A percentile compares a stretch with the other conserved stretches of the same genome.
Evolutionary conservation across 2,329 filamentous ascomycete genomes (phyloP).

Genomic region (Talaromyces rugulosus): DNA sequence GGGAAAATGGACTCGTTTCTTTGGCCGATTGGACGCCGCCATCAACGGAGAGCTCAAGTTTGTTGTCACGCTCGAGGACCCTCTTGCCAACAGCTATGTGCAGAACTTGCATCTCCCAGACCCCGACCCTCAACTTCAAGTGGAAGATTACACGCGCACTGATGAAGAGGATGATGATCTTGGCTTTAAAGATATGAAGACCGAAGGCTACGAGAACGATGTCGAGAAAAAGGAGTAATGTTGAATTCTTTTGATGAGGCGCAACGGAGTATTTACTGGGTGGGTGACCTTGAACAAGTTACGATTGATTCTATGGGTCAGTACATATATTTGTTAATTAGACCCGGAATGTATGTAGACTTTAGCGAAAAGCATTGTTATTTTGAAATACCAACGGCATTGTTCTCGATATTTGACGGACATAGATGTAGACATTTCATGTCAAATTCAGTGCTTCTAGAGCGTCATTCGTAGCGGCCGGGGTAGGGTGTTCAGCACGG

Average conservation of each 20-base stretch:
- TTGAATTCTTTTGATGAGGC: slow-evolving; percentile 3
- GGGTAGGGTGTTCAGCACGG: neutral
- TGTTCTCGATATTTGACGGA: neutral
- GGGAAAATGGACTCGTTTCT: slow-evolving; percentile 75
- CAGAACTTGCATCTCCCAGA: slow-evolving; percentile 78
- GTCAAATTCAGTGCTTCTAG: neutral
- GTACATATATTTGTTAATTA: neutral
- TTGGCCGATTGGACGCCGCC: slow-evolving; percentile 68
- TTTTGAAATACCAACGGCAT: neutral
- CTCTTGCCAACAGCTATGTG: slow-evolving; percentile 87
- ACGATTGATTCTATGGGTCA: neutral
- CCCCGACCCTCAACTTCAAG: slow-evolving; percentile 76
- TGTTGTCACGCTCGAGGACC: slow-evolving; percentile 78
- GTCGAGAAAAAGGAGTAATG: slow-evolving; percentile 16
- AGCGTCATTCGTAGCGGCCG: neutral
- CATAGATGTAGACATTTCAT: neutral
- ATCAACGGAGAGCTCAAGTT: slow-evolving; percentile 79
- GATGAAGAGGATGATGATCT: slow-evolving; percentile 91
- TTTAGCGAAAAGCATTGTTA: neutral
- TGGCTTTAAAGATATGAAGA: slow-evolving; percentile 87
- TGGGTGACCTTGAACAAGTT: neutral
- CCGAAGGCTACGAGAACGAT: slow-evolving; percentile 73
- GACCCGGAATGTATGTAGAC: neutral
- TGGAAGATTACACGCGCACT: slow-evolving; percentile 80
- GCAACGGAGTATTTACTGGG: slow-evolving; percentile 7